Percentiles rank a stretch among this genome's conserved stretches.
These are phyloP conservation scores for Diaporthe capsici DNA, from an alignment of 2,329 filamentous ascomycete genomes.

Conservation along the genomic window DNA sequence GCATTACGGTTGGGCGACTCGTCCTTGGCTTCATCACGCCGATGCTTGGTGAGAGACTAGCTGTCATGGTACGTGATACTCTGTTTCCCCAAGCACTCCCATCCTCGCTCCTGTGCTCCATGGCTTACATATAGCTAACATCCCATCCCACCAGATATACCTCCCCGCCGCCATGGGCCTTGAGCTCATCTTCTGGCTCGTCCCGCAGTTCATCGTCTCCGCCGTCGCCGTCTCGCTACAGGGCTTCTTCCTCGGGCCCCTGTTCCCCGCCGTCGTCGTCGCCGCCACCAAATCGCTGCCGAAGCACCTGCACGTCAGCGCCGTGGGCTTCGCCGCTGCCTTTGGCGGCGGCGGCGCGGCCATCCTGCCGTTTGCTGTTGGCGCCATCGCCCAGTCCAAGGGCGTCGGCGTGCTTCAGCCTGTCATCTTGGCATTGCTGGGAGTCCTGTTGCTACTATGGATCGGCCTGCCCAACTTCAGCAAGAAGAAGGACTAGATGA, in stretches of 20 bases:
- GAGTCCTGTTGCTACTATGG: conserved; percentile 61
- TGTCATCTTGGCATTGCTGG: conserved; percentile 66
- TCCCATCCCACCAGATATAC: conserved; percentile 63
- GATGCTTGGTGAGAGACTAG: conserved; percentile 76
- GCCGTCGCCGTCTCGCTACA: conserved; percentile 79
- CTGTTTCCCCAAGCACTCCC: neutral
- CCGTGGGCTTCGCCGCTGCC: conserved; percentile 83
- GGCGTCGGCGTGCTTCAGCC: conserved; percentile 71
- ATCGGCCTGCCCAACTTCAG: conserved; percentile 58
- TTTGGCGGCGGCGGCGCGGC: conserved; percentile 82
- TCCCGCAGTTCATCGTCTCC: conserved; percentile 82
- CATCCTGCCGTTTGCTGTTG: conserved; percentile 75
- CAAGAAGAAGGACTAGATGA: conserved; percentile 55
- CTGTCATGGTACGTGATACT: conserved; percentile 55
- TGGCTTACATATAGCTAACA: neutral
- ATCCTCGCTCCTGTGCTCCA: conserved; percentile 44
- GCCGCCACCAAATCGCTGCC: conserved; percentile 79
- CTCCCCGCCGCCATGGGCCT: conserved; percentile 74
- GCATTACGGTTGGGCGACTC: conserved; percentile 79
- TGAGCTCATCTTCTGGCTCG: conserved; percentile 84
- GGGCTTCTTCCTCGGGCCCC: conserved; percentile 84
- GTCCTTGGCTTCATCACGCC: conserved; percentile 82
- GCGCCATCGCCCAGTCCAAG: conserved; percentile 72
- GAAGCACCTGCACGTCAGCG: conserved; percentile 79
- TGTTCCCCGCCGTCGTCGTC: conserved; percentile 82